These are phyloP conservation scores for Vanderwaltozyma yarrowii DNA, from an alignment of 805 yeast genomes.

Conservation along the genomic window DNA sequence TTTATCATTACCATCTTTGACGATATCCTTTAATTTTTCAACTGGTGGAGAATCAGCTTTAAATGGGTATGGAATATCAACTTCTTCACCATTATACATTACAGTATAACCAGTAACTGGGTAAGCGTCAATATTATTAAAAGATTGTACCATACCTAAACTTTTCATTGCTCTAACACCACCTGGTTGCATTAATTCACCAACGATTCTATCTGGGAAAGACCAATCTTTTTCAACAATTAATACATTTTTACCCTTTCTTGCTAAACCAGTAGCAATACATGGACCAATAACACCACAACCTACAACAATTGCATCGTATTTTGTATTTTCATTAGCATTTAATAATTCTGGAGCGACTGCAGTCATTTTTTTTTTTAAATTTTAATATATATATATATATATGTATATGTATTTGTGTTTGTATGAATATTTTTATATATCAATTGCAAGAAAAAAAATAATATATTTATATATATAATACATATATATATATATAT, in stretches of 20 bases:
- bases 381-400: too few relatives aligned
- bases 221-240: slow-evolving; percentile 79
- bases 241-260: slow-evolving; percentile 77
- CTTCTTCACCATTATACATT: slow-evolving; percentile 47
- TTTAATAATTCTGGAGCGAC: slow-evolving; percentile 6
- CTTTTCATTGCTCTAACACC: slow-evolving; percentile 80
- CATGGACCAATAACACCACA: slow-evolving; percentile 98
- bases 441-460: too few relatives aligned
- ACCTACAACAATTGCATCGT: slow-evolving; percentile 87
- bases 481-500: too few relatives aligned
- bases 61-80: slow-evolving; percentile 61
- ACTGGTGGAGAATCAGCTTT: slow-evolving; percentile 40
- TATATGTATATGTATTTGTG: too few relatives aligned
- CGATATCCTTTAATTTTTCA: slow-evolving; percentile 45
- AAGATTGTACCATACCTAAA: slow-evolving; percentile 66
- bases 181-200: slow-evolving; percentile 94
- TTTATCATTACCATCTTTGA: slow-evolving; percentile 49
- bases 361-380: neutral
- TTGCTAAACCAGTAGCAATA: slow-evolving; percentile 78
- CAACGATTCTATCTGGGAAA: slow-evolving; percentile 92
- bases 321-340: slow-evolving; percentile 29
- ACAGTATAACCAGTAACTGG: slow-evolving; percentile 75
- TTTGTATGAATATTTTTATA: too few relatives aligned
- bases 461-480: too few relatives aligned
- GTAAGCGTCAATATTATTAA: slow-evolving; percentile 47